Evolutionary conservation across 345 rosid genomes (phyloP).

Genomic region (Triadica sebifera): DNA sequence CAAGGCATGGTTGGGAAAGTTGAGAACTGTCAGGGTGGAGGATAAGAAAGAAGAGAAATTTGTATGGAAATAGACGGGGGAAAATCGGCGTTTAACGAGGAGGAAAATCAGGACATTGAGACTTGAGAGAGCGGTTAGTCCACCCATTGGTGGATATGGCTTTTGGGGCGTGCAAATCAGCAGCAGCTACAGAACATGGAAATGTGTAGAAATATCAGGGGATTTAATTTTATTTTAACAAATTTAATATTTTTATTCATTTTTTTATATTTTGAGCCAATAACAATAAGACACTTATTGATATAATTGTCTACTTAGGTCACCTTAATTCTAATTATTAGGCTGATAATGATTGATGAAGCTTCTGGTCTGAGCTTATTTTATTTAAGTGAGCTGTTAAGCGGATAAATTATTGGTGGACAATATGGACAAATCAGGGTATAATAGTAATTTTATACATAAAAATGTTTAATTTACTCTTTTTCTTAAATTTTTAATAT

Average conservation of each 20-base stretch:
- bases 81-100: not conserved
- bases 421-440: too few species aligned
- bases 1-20: not conserved
- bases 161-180: not conserved
- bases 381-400: too few species aligned
- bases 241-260: not conserved
- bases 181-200: not conserved
- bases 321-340: too few species aligned
- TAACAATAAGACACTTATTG: too few species aligned
- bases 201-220: not conserved
- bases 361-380: too few species aligned
- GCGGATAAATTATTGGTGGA: too few species aligned
- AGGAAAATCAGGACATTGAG: constrained; percentile 1
- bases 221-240: not conserved
- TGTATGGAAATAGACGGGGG: not conserved
- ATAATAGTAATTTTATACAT: too few species aligned
- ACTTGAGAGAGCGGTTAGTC: not conserved
- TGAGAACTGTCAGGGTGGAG: not conserved
- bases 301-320: too few species aligned
- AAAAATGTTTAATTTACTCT: too few species aligned
- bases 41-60: not conserved
- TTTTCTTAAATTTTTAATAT: too few species aligned
- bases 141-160: constrained; percentile 4
- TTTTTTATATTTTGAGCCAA: too few species aligned
- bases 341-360: too few species aligned